Evolutionary conservation across 148 eudicot species (phyloP).

Genomic region (Spergularia bocconei): DNA sequence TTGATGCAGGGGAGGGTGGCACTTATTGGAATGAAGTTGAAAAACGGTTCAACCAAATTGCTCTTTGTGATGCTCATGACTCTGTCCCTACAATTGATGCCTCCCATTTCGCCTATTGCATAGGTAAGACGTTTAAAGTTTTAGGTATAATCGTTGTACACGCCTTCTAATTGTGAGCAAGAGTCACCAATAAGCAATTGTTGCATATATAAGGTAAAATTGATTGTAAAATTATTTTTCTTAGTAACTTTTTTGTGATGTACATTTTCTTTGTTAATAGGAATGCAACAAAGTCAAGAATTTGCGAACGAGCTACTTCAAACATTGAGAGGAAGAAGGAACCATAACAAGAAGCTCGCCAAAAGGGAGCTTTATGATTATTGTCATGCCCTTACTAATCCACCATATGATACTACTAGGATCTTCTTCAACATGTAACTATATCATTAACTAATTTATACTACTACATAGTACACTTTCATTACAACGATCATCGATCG

Average conservation of each 20-base stretch:
- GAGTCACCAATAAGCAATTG: too few species aligned
- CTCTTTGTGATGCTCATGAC: neutral
- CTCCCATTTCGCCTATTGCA: slow-evolving; percentile 24
- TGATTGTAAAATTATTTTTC: too few species aligned
- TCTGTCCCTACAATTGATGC: slow-evolving; percentile 13
- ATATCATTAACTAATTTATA: neutral
- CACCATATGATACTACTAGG: slow-evolving; percentile 25
- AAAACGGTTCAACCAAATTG: slow-evolving; percentile 25
- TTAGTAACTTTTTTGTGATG: too few species aligned
- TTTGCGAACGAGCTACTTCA: slow-evolving; percentile 36
- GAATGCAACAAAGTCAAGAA: slow-evolving; percentile 36
- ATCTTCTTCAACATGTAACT: slow-evolving; percentile 40
- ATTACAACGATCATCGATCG: too few species aligned
- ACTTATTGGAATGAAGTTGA: slow-evolving; percentile 27
- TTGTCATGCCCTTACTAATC: slow-evolving; percentile 28
- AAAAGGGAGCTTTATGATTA: slow-evolving; percentile 31
- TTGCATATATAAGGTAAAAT: too few species aligned
- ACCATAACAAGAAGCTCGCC: slow-evolving; percentile 18
- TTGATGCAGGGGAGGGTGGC: slow-evolving; percentile 20
- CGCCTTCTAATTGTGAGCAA: too few species aligned
- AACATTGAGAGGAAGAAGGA: slow-evolving; percentile 29
- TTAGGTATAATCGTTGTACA: too few species aligned
- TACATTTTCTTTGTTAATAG: slow-evolving; percentile 15
- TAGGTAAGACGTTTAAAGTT: slow-evolving; percentile 16
- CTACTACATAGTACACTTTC: too few species aligned